Base-by-base conservation (phyloP, 495 filamentous ascomycete genomes). In the Hypoxylon crocopeplum region DNA sequence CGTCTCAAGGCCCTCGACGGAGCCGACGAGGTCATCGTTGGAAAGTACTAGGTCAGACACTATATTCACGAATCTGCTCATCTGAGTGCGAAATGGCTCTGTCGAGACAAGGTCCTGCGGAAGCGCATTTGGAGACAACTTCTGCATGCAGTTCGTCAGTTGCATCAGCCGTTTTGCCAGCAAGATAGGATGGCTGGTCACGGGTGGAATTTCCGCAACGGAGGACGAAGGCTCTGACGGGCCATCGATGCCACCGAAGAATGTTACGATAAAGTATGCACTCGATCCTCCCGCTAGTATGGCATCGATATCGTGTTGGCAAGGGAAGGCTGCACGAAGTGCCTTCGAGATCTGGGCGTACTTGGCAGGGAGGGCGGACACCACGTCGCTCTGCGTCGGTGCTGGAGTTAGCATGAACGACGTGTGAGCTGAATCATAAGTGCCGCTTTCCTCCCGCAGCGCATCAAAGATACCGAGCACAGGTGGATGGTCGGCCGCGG, bases 21-120 rank as follows among this genome's bases (percentile, higher is more conserved):
- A 79, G n/a, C 67, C 69, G 1, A 84, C 59, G 0, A 84, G 60
- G 34, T 76, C 75, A 39, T 85, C 81, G 32, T 83, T 77, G 13
- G 75, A 79, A 13, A 75, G 76, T 6, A 83, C 73, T 13, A 76
- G 64, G 10, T 74, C 60, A 11, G 67, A 68, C 12, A 80, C 74
- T 0, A 65, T 49, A 7, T 68, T 56, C n/a, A 78, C 59, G 25
- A 75, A 76, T 40, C 64, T 69, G 4, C 45, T 60, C 32, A 77
- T 72, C 36, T 67, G 58, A 1, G 62, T 46, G 1, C 60, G 44
- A 1, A 74, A 24, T 1, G 78, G 64, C 12, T 72, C 62, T 29
- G 64, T 67, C 0, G 75, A 55, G 1, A 70, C 62, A 3, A 77
- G 58, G 19, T 55, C 47, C 4, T 46, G 37, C 3, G 68, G 58